Percentiles rank a stretch among this genome's conserved stretches.
These are phyloP conservation scores for Usnea hakonensis DNA, from an alignment of 495 filamentous ascomycete species.

Conservation along the genomic window DNA sequence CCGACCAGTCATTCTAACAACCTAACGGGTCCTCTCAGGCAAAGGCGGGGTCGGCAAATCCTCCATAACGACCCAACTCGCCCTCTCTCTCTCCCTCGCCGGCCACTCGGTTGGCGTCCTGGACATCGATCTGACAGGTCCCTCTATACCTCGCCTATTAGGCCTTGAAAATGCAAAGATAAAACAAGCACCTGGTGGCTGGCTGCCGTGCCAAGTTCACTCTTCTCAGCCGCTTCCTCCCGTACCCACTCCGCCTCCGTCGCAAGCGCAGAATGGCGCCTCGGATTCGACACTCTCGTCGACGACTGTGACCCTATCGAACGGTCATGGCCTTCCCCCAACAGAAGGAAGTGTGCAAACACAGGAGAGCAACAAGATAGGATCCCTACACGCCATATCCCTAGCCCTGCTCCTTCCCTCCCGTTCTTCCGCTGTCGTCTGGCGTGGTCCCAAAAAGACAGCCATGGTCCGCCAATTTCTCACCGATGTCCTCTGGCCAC, in stretches of 20 bases:
- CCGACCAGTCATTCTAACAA: conserved; percentile 34
- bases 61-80: conserved; percentile 89
- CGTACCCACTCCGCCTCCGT: conserved; percentile 12
- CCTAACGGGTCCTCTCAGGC: conserved; percentile 72
- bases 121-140: conserved; percentile 92
- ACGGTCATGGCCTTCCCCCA: not conserved
- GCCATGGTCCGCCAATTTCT: conserved; percentile 98
- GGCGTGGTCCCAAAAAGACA: conserved; percentile 97
- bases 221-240: conserved; percentile 32
- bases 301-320: not conserved
- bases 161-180: conserved; percentile 83
- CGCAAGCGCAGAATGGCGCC: conserved; percentile 19
- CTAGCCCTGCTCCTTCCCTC: conserved; percentile 81
- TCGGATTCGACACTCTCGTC: conserved; percentile 22
- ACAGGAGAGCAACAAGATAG: conserved; percentile 29
- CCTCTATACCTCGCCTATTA: conserved; percentile 90
- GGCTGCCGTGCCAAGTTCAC: conserved; percentile 82
- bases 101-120: conserved; percentile 88
- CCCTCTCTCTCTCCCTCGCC: conserved; percentile 75
- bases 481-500: conserved; percentile 79
- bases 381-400: conserved; percentile 80
- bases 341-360: not conserved
- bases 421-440: conserved; percentile 85
- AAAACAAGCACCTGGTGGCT: conserved; percentile 78
- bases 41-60: conserved; percentile 99